phyloP scores from a whole-genome alignment of 305 asterid genomes.

The Fraxinus greggii region DNA sequence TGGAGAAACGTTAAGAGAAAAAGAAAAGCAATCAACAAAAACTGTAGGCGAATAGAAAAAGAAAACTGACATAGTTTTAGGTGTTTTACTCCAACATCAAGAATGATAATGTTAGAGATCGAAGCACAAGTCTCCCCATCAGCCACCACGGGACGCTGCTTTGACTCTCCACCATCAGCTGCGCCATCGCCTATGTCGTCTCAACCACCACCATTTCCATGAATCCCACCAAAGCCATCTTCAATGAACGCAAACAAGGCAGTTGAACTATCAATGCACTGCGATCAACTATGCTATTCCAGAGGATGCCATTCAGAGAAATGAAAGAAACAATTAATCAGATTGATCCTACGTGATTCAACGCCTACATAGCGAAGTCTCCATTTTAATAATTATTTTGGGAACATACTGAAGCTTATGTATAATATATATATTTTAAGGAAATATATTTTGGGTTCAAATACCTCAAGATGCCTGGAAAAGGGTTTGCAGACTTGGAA shows the following conservation, averaged over 20 bases:
- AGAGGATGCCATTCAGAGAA: slow-evolving; percentile 95
- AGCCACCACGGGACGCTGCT: slow-evolving; percentile 48
- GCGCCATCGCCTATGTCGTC: slow-evolving; percentile 45
- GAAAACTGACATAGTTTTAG: background rate
- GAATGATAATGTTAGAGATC: slow-evolving; percentile 77
- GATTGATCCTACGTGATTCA: slow-evolving; percentile 50
- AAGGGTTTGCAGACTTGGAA: too few species aligned
- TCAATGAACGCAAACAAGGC: slow-evolving; percentile 57
- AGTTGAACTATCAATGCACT: slow-evolving; percentile 33
- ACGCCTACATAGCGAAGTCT: slow-evolving; percentile 58
- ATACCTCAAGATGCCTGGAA: too few species aligned
- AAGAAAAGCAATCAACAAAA: too few species aligned
- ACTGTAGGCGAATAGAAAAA: too few species aligned
- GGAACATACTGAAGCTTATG: too few species aligned
- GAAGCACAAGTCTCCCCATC: slow-evolving; percentile 62
- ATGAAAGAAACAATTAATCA: slow-evolving; percentile 74
- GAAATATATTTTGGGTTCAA: too few species aligned
- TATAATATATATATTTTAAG: too few species aligned
- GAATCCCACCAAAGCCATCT: slow-evolving; percentile 58
- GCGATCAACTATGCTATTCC: slow-evolving; percentile 50
- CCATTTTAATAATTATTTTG: slow-evolving; percentile 24
- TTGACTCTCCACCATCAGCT: slow-evolving; percentile 51
- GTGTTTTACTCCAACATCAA: slow-evolving; percentile 78
- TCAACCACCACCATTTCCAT: slow-evolving; percentile 48
- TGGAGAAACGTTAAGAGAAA: too few species aligned